A percentile compares a stretch with the other conserved stretches of the same genome.
Evolutionary conservation across 1,284 basidiomycete species (phyloP).

Genomic region (Malassezia vespertilionis): DNA sequence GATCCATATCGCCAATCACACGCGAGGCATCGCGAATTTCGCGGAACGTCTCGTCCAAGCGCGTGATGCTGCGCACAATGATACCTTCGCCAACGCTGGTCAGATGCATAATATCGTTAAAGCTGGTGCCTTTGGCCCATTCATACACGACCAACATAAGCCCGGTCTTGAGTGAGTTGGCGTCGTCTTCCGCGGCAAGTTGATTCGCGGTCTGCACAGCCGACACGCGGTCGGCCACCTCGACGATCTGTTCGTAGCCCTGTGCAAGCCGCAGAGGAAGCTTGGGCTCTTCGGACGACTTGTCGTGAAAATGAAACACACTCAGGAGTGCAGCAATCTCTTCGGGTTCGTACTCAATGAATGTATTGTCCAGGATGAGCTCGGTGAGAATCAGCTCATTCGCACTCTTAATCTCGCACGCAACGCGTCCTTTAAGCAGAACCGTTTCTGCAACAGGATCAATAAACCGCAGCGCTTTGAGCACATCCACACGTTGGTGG

Average conservation of each 20-base stretch:
- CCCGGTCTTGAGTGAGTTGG: slow-evolving; percentile 50
- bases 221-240: slow-evolving; percentile 72
- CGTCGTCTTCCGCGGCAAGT: slow-evolving; percentile 50
- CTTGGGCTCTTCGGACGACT: slow-evolving; percentile 73
- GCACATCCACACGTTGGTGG: slow-evolving; percentile 78
- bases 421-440: slow-evolving; percentile 87
- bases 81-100: slow-evolving; percentile 96
- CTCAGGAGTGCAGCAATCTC: slow-evolving; percentile 95
- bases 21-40: slow-evolving; percentile 94
- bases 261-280: slow-evolving; percentile 65
- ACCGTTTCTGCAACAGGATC: slow-evolving; percentile 68
- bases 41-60: slow-evolving; percentile 89
- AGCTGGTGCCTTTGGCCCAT: slow-evolving; percentile 97
- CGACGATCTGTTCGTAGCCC: slow-evolving; percentile 67
- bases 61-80: slow-evolving; percentile 88
- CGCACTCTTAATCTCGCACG: slow-evolving; percentile 97
- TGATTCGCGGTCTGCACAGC: slow-evolving; percentile 62
- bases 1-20: slow-evolving; percentile 86
- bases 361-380: slow-evolving; percentile 86
- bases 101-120: slow-evolving; percentile 79
- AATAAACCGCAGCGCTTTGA: slow-evolving; percentile 61
- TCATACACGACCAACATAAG: slow-evolving; percentile 92
- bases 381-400: slow-evolving; percentile 80
- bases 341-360: slow-evolving; percentile 79
- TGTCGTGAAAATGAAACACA: slow-evolving; percentile 94